Evolutionary conservation across 2,329 filamentous ascomycete genomes (phyloP).

Genomic region (Colletotrichum eleusines): DNA sequence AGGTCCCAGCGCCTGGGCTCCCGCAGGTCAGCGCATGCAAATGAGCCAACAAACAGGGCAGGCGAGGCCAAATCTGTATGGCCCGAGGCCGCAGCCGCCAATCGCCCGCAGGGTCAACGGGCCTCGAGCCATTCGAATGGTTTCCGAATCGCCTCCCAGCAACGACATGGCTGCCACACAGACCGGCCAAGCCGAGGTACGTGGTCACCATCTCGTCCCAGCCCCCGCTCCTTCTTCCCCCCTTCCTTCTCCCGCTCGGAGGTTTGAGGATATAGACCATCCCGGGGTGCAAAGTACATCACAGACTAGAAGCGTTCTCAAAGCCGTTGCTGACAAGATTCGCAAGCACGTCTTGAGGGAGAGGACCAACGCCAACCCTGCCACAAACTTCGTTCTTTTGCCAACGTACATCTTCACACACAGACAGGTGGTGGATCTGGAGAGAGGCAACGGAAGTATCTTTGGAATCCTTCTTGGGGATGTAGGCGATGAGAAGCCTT

Average conservation of each 20-base stretch:
- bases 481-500: background rate
- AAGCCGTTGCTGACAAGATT: background rate
- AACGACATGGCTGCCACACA: background rate
- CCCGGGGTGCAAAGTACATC: background rate
- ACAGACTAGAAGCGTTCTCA: background rate
- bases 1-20: background rate
- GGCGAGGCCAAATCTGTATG: background rate
- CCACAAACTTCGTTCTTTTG: background rate
- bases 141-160: background rate
- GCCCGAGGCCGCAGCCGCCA: background rate
- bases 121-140: background rate
- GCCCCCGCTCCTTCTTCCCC: background rate
- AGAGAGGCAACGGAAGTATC: background rate
- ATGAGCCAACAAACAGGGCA: background rate
- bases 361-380: background rate
- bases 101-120: background rate
- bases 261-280: conserved; percentile 3
- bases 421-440: no score
- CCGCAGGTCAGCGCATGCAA: background rate
- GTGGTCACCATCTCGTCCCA: background rate
- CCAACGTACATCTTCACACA: background rate
- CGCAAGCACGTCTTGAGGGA: background rate
- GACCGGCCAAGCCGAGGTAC: background rate
- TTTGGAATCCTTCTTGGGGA: background rate
- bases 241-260: background rate